A percentile compares a stretch with the other conserved stretches of the same genome.
Evolutionary conservation across 2,329 filamentous ascomycete species (phyloP).

Genomic region (Venturia oleaginea): DNA sequence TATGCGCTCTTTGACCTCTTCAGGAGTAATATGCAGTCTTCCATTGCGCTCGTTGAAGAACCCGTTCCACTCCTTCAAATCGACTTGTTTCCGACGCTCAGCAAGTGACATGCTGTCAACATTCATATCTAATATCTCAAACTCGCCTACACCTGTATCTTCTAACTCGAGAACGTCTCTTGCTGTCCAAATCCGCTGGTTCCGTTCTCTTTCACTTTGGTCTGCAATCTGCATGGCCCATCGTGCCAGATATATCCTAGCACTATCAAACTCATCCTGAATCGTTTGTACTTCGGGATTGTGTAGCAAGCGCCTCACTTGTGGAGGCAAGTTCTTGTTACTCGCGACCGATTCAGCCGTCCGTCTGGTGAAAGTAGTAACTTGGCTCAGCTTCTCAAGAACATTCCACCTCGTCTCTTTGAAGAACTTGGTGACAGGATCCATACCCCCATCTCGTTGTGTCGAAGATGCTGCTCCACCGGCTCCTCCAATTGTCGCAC

Average conservation of each 20-base stretch:
- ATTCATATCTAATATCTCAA: constrained; percentile 81
- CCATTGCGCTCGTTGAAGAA: constrained; percentile 77
- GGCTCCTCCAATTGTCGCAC: constrained; percentile 14
- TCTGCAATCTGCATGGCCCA: constrained; percentile 99
- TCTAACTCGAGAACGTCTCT: constrained; percentile 89
- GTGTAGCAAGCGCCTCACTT: constrained; percentile 72
- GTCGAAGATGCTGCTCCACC: constrained; percentile 29
- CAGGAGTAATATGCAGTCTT: constrained; percentile 65
- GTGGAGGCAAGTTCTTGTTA: constrained; percentile 82
- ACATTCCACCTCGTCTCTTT: constrained; percentile 96
- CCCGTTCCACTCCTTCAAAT: constrained; percentile 76
- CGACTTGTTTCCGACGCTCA: constrained; percentile 69
- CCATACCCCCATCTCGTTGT: constrained; percentile 63
- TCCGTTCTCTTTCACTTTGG: constrained; percentile 81
- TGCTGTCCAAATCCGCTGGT: constrained; percentile 84
- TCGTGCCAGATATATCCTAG: constrained; percentile 82
- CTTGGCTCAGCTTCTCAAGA: constrained; percentile 92
- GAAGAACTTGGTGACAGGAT: constrained; percentile 84
- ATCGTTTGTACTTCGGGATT: constrained; percentile 92
- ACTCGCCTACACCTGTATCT: constrained; percentile 89
- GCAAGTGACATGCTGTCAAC: constrained; percentile 63
- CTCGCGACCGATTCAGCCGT: constrained; percentile 89
- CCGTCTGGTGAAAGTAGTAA: constrained; percentile 87
- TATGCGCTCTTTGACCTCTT: constrained; percentile 94
- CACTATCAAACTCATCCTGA: constrained; percentile 95